These are phyloP conservation scores for Conringia planisiliqua DNA, from an alignment of 345 rosid species.

Conservation along the genomic window DNA sequence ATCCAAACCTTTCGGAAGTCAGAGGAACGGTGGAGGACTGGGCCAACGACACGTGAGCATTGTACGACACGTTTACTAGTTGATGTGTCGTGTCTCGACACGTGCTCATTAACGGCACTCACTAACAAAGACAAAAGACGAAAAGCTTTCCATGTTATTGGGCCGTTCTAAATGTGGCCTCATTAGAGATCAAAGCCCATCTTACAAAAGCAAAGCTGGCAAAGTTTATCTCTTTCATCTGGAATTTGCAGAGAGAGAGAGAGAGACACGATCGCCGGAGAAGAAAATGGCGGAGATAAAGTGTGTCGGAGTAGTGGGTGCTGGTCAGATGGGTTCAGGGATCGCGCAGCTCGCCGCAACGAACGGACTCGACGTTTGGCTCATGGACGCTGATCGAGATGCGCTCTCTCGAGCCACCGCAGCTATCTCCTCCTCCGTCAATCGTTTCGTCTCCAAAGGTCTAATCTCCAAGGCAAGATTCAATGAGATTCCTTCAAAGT, in stretches of 20 bases:
- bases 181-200: neutral
- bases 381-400: constrained; percentile 55
- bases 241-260: neutral
- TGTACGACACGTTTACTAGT: constrained; percentile 20
- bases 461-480: constrained; percentile 51
- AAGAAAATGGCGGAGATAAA: constrained; percentile 43
- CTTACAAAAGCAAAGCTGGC: neutral
- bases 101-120: neutral
- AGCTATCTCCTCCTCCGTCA: constrained; percentile 53
- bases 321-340: constrained; percentile 98
- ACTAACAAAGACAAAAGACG: no score
- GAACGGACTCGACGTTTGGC: constrained; percentile 60
- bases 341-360: constrained; percentile 83
- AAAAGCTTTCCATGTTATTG: neutral
- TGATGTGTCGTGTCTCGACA: constrained; percentile 1
- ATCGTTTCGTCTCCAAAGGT: constrained; percentile 64
- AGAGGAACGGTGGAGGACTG: neutral
- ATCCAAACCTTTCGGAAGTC: constrained; percentile 26
- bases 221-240: neutral
- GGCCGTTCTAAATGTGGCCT: neutral
- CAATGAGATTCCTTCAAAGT: neutral
- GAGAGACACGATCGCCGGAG: constrained; percentile 8
- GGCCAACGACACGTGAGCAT: constrained; percentile 8
- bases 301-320: constrained; percentile 67
- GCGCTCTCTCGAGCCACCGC: constrained; percentile 63